A percentile compares a stretch with the other conserved stretches of the same genome.
Evolutionary conservation across 495 filamentous ascomycete species (phyloP).

Genomic region (Elaphomyces granulatus): DNA sequence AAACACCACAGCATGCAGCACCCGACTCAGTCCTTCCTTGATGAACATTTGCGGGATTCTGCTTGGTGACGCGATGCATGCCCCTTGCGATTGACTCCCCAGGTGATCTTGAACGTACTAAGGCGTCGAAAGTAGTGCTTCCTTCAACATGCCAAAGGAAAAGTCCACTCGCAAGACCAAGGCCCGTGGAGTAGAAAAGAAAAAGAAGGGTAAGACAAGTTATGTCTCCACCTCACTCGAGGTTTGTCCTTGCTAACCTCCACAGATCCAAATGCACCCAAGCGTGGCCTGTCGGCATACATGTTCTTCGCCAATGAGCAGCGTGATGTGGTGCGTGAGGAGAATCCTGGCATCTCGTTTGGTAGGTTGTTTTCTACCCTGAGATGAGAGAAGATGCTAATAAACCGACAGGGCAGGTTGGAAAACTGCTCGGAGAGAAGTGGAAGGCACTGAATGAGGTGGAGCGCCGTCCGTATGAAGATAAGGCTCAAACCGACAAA

Average conservation of each 20-base stretch:
- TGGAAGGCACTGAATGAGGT: slow-evolving; percentile 92
- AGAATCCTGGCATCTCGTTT: slow-evolving; percentile 96
- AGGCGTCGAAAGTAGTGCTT: neutral
- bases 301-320: slow-evolving; percentile 99
- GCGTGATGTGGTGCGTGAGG: slow-evolving; percentile 92
- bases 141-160: slow-evolving; percentile 59
- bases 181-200: slow-evolving; percentile 39
- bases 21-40: neutral
- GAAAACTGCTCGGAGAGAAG: slow-evolving; percentile 90
- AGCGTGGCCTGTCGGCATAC: slow-evolving; percentile 98
- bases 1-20: neutral
- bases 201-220: slow-evolving; percentile 63
- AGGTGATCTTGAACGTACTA: slow-evolving; percentile 1
- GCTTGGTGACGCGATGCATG: slow-evolving; percentile 1
- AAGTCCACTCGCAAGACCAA: slow-evolving; percentile 48
- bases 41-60: slow-evolving; percentile 1
- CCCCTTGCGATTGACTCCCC: slow-evolving; percentile 5
- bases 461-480: slow-evolving; percentile 84
- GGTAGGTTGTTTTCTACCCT: slow-evolving; percentile 38
- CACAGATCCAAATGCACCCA: slow-evolving; percentile 92
- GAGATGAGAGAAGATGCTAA: slow-evolving; percentile 5
- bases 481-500: slow-evolving; percentile 91
- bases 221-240: slow-evolving; percentile 3
- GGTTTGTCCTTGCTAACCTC: slow-evolving; percentile 1
- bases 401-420: slow-evolving; percentile 62